Percentiles rank a stretch among this genome's conserved stretches.
phyloP scores from a whole-genome alignment of 768 basidiomycete genomes.

The Termitomyces sp. region DNA sequence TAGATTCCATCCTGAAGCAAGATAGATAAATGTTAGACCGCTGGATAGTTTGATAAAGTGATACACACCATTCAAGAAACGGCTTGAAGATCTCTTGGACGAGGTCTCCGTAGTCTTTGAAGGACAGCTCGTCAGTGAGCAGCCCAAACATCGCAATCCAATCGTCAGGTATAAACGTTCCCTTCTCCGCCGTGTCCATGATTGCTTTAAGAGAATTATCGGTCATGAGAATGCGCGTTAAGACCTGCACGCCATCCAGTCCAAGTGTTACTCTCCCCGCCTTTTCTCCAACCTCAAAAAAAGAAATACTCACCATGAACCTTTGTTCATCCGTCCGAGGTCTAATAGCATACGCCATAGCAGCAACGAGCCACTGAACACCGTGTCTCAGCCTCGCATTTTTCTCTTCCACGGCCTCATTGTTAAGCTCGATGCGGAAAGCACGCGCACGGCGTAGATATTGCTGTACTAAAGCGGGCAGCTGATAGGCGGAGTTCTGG shows the following conservation, averaged over 20 bases:
- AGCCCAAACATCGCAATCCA: conserved; percentile 5
- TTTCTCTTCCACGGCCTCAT: background rate
- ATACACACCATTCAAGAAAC: background rate
- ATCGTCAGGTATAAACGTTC: background rate
- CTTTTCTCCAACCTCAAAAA: background rate
- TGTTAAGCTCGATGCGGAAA: background rate
- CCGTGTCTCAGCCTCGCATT: background rate
- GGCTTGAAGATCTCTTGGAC: background rate
- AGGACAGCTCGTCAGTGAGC: background rate
- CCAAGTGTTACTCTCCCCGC: background rate
- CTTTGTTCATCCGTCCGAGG: background rate
- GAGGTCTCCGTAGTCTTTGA: background rate
- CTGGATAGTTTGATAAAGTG: too few species aligned
- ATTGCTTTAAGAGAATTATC: background rate
- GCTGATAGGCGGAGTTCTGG: background rate
- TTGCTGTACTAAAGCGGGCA: background rate
- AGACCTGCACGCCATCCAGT: background rate
- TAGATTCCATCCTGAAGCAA: conserved; percentile 1
- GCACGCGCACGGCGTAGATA: background rate
- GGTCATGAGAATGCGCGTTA: background rate
- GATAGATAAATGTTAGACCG: background rate
- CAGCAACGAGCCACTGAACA: background rate
- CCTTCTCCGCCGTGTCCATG: background rate
- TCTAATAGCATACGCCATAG: conserved; percentile 1
- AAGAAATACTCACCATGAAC: background rate